Evolutionary conservation across 306 rosid genomes (phyloP).

Genomic region (Senna tora): DNA sequence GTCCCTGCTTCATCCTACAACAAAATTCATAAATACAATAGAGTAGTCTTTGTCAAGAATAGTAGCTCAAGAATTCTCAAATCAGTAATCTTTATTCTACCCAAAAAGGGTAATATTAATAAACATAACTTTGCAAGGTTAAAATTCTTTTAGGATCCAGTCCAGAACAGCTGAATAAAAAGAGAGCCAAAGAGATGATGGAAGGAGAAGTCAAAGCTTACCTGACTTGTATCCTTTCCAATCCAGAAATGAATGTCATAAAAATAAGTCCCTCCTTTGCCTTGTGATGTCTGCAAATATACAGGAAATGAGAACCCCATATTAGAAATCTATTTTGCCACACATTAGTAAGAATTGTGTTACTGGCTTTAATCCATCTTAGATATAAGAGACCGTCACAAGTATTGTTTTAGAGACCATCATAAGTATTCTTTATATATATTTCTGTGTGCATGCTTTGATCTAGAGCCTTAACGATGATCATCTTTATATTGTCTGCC

Average conservation of each 20-base stretch:
- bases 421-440: conserved; percentile 22
- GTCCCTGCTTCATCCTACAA: conserved; percentile 96
- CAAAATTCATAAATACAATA: conserved; percentile 29
- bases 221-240: conserved; percentile 99
- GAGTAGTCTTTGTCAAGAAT: conserved; percentile 10
- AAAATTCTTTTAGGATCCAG: conserved; percentile 9
- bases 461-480: conserved; percentile 18
- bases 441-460: conserved; percentile 12
- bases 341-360: conserved; percentile 11
- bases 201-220: conserved; percentile 41
- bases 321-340: conserved; percentile 20
- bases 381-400: conserved; percentile 9
- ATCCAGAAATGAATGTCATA: conserved; percentile 97
- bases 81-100: not conserved
- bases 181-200: conserved; percentile 30
- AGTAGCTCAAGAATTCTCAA: conserved; percentile 16
- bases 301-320: conserved; percentile 30
- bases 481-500: not conserved
- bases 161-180: conserved; percentile 19
- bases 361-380: not conserved
- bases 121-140: conserved; percentile 11
- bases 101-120: not conserved
- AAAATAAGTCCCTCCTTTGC: conserved; percentile 83
- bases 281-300: conserved; percentile 80
- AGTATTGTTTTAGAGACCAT: too few species aligned